Evolutionary conservation across 2,329 filamentous ascomycete species (phyloP).

Genomic region (Aspergillus aculeatinus): DNA sequence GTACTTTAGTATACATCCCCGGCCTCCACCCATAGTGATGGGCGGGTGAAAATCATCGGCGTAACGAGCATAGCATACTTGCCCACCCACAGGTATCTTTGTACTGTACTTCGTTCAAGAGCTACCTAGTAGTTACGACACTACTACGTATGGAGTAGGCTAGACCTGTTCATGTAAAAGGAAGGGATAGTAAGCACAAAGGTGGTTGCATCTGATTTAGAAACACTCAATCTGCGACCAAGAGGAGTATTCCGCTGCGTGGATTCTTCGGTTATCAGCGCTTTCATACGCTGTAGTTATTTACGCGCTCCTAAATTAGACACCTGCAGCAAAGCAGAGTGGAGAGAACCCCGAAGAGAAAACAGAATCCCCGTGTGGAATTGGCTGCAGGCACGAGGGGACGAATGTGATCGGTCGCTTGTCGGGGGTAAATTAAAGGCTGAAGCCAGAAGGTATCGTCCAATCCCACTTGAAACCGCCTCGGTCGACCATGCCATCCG

Average conservation of each 20-base stretch:
- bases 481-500: constrained; percentile 2
- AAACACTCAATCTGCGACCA: too few species aligned
- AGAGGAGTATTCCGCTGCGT: not conserved
- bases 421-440: constrained; percentile 6
- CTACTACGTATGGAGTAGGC: not conserved
- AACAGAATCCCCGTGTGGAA: constrained; percentile 1
- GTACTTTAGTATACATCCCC: not conserved
- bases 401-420: constrained; percentile 13
- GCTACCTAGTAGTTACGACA: too few species aligned
- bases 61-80: constrained; percentile 2
- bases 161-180: not conserved
- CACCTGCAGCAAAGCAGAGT: not conserved
- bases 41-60: constrained; percentile 8
- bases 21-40: constrained; percentile 8
- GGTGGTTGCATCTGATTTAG: too few species aligned
- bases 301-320: constrained; percentile 1
- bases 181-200: too few species aligned
- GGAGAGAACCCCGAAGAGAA: not conserved
- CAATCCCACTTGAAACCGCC: not conserved
- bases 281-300: not conserved
- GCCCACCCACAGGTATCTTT: not conserved
- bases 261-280: constrained; percentile 2
- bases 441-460: not conserved
- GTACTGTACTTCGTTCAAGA: too few species aligned
- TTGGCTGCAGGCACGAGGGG: constrained; percentile 11